Base-by-base conservation (phyloP, 805 yeast species). In the Saccharomyces eubayanus region DNA sequence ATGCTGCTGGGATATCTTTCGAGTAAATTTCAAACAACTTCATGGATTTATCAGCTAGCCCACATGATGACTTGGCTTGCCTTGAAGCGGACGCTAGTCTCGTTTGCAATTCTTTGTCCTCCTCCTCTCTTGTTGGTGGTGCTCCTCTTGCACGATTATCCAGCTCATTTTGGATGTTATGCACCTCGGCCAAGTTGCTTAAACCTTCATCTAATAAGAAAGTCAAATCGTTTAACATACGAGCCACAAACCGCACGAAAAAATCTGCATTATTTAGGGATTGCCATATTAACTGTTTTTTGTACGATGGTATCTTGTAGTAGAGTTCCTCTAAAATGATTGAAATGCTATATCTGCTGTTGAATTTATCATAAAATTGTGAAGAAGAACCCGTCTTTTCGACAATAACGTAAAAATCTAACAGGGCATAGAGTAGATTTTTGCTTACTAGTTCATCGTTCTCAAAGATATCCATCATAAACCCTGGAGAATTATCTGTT, bases 341-440 rank as follows among this genome's bases (percentile, higher is more conserved):
- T 0, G 97, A 86, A 29, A 94, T 88, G 66, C 89, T 85, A 70
- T 83, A 92, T 68, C 99, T 80, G 47, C 89, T 81, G 68, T 89
- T 91, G 73, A 94, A 94, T 71, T 94, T 94, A 69, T 94, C 99
- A 69, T 92, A 92, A 66, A 92, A 94, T 70, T 94, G 98, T 0
- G 95, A 83, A 6, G 92, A 84, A 1, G 97, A 86, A 9, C 99
- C 99, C 0, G 99, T 94, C 64, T 88, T 90, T 68, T 94, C 99
- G 50, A 92, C 91, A 77, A 88, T 89, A 36, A 94, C 96, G 68
- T 92, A 94, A 57, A 90, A 87, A 62, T 89, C 95, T 70, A 94
- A 77, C 53, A 94, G 76, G 0, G 96, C 87, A 63, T 88, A 90
- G 54, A 94, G 74, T 57, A 94, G 67, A 66, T 90, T 82, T 41